Evolutionary conservation across 2,329 filamentous ascomycete species (phyloP).

Genomic region (Tolypocladium inflatum): DNA sequence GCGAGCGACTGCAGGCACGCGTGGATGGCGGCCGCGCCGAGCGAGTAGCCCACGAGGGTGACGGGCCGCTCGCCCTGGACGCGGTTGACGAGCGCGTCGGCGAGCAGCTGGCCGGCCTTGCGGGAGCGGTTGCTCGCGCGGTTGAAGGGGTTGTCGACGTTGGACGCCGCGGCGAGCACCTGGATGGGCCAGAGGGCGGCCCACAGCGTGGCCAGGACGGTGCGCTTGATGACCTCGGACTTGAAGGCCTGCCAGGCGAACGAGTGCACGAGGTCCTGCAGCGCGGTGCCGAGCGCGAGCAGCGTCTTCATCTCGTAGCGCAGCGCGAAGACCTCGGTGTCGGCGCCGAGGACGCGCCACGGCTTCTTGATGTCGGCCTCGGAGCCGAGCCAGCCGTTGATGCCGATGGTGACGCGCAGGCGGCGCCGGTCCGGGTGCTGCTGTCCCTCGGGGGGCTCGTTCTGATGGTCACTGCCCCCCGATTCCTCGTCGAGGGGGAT

Average conservation of each 20-base stretch:
- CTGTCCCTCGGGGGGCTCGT: slow-evolving; percentile 2
- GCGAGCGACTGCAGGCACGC: slow-evolving; percentile 70
- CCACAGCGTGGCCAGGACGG: slow-evolving; percentile 58
- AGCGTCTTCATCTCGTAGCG: slow-evolving; percentile 75
- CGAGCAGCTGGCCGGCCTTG: slow-evolving; percentile 70
- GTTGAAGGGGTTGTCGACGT: slow-evolving; percentile 75
- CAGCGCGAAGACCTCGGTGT: slow-evolving; percentile 74
- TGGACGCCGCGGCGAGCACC: slow-evolving; percentile 54
- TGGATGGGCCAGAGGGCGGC: slow-evolving; percentile 62
- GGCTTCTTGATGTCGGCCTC: slow-evolving; percentile 69
- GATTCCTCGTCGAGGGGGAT: slow-evolving; percentile 54
- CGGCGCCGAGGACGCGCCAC: slow-evolving; percentile 64
- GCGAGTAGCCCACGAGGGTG: slow-evolving; percentile 70
- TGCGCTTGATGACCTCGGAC: slow-evolving; percentile 63
- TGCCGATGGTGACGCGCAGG: slow-evolving; percentile 72
- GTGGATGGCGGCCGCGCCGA: slow-evolving; percentile 76
- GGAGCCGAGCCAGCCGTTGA: slow-evolving; percentile 76
- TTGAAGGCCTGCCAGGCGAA: slow-evolving; percentile 69
- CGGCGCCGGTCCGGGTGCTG: slow-evolving; percentile 30
- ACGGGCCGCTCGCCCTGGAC: slow-evolving; percentile 76
- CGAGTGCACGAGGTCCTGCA: slow-evolving; percentile 62
- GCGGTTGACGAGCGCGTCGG: slow-evolving; percentile 72
- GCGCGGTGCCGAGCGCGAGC: slow-evolving; percentile 63
- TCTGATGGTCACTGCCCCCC: slow-evolving; percentile 16
- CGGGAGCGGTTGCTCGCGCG: slow-evolving; percentile 68